Evolutionary conservation across 1,284 basidiomycete genomes (phyloP).

Genomic region (Rugosomyces carneus): DNA sequence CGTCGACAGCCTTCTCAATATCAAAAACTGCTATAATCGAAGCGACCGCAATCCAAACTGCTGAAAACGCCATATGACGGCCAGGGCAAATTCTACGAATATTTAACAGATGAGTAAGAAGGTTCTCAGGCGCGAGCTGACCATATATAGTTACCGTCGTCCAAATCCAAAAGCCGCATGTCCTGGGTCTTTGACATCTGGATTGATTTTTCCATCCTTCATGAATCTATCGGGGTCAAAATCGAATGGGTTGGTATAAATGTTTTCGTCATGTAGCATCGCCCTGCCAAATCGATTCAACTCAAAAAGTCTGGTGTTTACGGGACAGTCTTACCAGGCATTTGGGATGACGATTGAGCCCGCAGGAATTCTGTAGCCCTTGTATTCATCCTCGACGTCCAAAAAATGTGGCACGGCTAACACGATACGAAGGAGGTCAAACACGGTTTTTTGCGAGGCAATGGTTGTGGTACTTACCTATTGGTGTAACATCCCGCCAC

Average conservation of each 20-base stretch:
- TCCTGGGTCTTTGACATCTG: slow-evolving; percentile 13
- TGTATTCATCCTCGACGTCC: slow-evolving; percentile 27
- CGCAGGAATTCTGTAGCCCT: slow-evolving; percentile 31
- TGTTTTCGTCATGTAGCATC: slow-evolving; percentile 31
- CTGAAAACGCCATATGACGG: slow-evolving; percentile 27
- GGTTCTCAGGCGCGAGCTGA: not conserved
- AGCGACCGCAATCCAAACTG: slow-evolving; percentile 32
- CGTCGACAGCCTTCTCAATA: slow-evolving; percentile 25
- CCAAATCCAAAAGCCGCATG: slow-evolving; percentile 19
- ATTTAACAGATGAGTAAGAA: too few relatives aligned
- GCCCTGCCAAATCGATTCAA: slow-evolving; percentile 18
- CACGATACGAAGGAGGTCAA: not conserved
- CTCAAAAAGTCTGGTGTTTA: not conserved
- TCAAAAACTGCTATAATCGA: slow-evolving; percentile 32
- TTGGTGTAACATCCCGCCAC: slow-evolving; percentile 16
- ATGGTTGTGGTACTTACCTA: slow-evolving; percentile 8
- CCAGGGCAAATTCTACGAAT: slow-evolving; percentile 31
- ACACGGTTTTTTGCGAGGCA: too few relatives aligned
- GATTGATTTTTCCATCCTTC: slow-evolving; percentile 16
- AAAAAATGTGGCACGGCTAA: slow-evolving; percentile 24
- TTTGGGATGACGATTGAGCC: slow-evolving; percentile 29
- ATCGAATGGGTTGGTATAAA: slow-evolving; percentile 31
- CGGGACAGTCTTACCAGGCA: slow-evolving; percentile 22
- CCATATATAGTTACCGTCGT: slow-evolving; percentile 11
- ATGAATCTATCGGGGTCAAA: slow-evolving; percentile 35